These are phyloP conservation scores for Raffaelea albimanens DNA, from an alignment of 2,329 filamentous ascomycete genomes.

Conservation along the genomic window DNA sequence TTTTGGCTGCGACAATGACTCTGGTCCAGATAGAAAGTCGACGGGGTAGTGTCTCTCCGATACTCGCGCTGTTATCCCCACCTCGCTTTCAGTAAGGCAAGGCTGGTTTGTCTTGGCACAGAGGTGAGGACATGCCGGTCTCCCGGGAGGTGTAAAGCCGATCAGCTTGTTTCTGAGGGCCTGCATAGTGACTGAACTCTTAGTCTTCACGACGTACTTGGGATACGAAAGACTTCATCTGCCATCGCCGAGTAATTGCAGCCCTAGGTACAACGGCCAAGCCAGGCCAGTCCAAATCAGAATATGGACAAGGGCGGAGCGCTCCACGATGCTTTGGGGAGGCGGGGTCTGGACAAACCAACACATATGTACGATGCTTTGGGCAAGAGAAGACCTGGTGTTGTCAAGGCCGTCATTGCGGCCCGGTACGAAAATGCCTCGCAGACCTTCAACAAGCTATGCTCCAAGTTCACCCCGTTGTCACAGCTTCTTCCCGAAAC, in stretches of 20 bases:
- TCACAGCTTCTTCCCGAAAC: constrained; percentile 4
- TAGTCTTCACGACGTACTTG: no score
- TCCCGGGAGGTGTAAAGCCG: no score
- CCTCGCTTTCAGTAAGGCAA: background rate
- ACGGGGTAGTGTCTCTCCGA: background rate
- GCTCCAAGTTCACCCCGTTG: constrained; percentile 3
- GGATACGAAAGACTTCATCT: no score
- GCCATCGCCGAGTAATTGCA: no score
- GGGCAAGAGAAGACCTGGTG: constrained; percentile 1
- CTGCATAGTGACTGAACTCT: no score
- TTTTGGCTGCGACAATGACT: background rate
- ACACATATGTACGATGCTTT: constrained; percentile 12
- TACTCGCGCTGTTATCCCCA: background rate
- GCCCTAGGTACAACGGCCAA: no score
- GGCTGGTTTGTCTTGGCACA: background rate
- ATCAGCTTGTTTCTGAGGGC: no score
- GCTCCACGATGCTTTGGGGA: no score
- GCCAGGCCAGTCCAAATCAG: no score
- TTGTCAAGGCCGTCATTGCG: constrained; percentile 9
- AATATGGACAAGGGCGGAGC: no score
- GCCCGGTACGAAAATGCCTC: constrained; percentile 10
- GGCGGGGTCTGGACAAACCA: constrained; percentile 5
- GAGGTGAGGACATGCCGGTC: no score
- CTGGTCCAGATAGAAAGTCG: no score
- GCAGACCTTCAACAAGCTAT: constrained; percentile 10